phyloP scores from a whole-genome alignment of 257 asterid genomes.

The Primulina eburnea region DNA sequence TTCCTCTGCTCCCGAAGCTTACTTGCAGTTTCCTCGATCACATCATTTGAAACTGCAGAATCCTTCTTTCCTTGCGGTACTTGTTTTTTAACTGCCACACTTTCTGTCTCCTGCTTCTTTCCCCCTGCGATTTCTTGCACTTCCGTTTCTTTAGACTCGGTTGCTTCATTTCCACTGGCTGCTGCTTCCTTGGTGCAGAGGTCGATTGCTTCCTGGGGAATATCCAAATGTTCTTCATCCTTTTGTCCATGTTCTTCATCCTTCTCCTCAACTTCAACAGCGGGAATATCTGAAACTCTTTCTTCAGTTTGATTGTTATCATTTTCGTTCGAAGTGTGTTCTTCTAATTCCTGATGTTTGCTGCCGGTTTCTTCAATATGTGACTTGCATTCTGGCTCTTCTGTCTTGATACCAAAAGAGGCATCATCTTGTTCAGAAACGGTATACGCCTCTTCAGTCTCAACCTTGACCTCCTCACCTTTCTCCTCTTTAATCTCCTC shows the following conservation, averaged over 20 bases:
- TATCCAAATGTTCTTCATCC: slow-evolving; percentile 9
- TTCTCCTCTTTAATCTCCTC: slow-evolving; percentile 18
- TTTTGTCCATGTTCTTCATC: slow-evolving; percentile 3
- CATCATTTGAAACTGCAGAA: slow-evolving; percentile 39
- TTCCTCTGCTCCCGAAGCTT: slow-evolving; percentile 48
- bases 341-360: slow-evolving; percentile 23
- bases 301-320: slow-evolving; percentile 21
- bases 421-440: slow-evolving; percentile 20
- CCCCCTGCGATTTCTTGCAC: slow-evolving; percentile 24
- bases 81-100: slow-evolving; percentile 25
- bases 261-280: slow-evolving; percentile 26
- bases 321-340: not conserved
- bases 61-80: slow-evolving; percentile 39
- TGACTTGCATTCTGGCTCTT: slow-evolving; percentile 27
- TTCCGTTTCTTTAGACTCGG: slow-evolving; percentile 29
- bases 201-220: too few relatives aligned
- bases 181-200: slow-evolving; percentile 13
- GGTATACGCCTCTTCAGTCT: slow-evolving; percentile 22
- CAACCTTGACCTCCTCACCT: slow-evolving; percentile 18
- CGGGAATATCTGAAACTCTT: slow-evolving; percentile 21
- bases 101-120: slow-evolving; percentile 29
- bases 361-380: slow-evolving; percentile 24
- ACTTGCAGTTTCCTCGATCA: slow-evolving; percentile 52
- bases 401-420: slow-evolving; percentile 20
- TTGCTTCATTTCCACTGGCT: slow-evolving; percentile 18